phyloP scores from a whole-genome alignment of 306 rosid genomes.

The Vicia sativa region DNA sequence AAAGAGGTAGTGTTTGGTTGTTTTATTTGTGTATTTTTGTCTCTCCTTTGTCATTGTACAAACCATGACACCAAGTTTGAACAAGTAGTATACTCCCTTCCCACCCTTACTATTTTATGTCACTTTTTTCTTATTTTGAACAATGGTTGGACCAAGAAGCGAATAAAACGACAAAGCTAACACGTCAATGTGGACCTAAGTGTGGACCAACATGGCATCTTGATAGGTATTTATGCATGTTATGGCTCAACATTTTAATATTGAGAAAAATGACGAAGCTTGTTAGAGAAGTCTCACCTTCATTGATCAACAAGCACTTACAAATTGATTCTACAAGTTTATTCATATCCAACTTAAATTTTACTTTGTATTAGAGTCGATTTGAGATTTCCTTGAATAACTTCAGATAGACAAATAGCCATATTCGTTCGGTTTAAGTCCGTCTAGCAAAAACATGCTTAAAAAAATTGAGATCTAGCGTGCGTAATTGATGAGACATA shows the following conservation, averaged over 20 bases:
- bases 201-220: conserved; percentile 41
- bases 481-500: too few species aligned
- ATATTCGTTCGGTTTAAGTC: too few species aligned
- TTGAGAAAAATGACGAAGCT: conserved; percentile 39
- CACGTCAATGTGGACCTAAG: conserved; percentile 39
- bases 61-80: conserved; percentile 35
- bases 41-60: neutral
- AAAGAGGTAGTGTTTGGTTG: conserved; percentile 41
- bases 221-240: conserved; percentile 36
- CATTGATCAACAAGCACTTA: neutral
- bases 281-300: conserved; percentile 29
- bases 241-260: conserved; percentile 35
- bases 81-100: conserved; percentile 35
- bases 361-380: too few species aligned
- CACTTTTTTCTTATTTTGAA: conserved; percentile 49
- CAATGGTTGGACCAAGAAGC: conserved; percentile 27
- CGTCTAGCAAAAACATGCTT: too few species aligned
- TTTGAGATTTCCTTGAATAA: too few species aligned
- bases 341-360: too few species aligned
- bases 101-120: neutral
- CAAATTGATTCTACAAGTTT: too few species aligned
- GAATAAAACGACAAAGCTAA: conserved; percentile 39
- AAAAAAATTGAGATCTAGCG: too few species aligned
- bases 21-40: neutral
- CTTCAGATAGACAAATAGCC: too few species aligned